Evolutionary conservation across 495 filamentous ascomycete species (phyloP), one percentile per base, ranked within the genome.

Genomic region (Sporormia fimetaria): DNA sequence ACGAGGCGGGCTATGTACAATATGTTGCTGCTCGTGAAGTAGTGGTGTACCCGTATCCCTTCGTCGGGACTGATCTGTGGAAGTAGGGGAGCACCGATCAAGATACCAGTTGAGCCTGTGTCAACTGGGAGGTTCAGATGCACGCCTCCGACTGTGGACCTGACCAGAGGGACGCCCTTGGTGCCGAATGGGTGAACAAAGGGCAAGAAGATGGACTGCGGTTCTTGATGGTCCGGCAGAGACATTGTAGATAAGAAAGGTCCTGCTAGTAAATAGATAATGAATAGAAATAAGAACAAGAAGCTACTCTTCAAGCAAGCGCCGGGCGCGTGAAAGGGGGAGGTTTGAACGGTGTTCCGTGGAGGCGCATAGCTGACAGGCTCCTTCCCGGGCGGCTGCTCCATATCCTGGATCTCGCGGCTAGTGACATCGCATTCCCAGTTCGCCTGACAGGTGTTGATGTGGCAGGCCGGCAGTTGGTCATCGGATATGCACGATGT

Each of bases 51-150:
- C 6, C 37, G 49, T 2, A 21, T 43, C 17, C 25, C 33, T 7
- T 27, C 32, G 4, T 12, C 12, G 8, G 23, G 21, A n/a, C 24
- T 21, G 4, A 51, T 18, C 8, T 20, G 10, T 11, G 49, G 42
- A 15, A 52, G 38, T n/a, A 23, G 38, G 0, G 49, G 49, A 7
- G 42, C 42, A 17, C 48, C 48, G 11, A 51, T 41, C 15, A 51
- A 17, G 2, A 46, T 8, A 14, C 48, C 48, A 3, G 42, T 51
- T 3, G 33, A 43, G 8, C 48, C 48, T 3, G 42, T 51, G 27
- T 51, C 48, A 15, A 51, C 21, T n/a, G 48, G 48, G n/a, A 51
- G 17, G 11, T 46, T 26, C 14, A 51, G 18, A 21, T 41, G 10
- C 8, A 28, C 20, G 16, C 38, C 38, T 11, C 17, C 16, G 26